Evolutionary conservation across 441 rosid species (phyloP), one percentile per base, ranked within the genome.

Genomic region (Dalechampia spathulata): DNA sequence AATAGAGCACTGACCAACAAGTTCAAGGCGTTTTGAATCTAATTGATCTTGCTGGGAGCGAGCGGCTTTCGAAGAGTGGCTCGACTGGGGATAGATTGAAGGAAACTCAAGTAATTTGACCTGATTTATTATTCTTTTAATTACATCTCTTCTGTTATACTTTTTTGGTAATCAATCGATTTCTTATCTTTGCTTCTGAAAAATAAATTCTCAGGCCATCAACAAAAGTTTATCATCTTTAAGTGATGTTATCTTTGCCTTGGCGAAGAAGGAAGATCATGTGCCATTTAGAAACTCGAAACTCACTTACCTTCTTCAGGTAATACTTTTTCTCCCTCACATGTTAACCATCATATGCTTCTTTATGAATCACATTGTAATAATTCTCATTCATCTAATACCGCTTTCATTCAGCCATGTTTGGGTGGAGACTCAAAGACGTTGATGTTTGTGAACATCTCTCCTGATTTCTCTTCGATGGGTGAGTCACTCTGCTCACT

Each of bases 401-500:
- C 25, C 41, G 15, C 60, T 30, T 40, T 62, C 50, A 16, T 69
- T 53, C 96, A 94, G 99, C 98, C 99, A 11, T 95, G 96, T 55
- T 70, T 95, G 19, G 99, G 99, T 12, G 97, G 99, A 3, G 97
- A 95, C 55, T 95, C 99, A 0, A 95, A 95, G 70, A 91, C 99
- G 0, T 73, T 95, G 47, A 95, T 95, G 99, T 82, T 95, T 41
- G 98, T 85, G 16, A 94, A 94, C 61, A 82, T 94, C 40, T 82
- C 97, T 6, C 99, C 99, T 0, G 94, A 88, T 22, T 67, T 81
- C 39, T 66, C 87, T 23, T 94, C 99, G 1, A 38, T 72, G 4
- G 90, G 96, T 0, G 99, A 94, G 67, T 94, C 99, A 0, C 76
- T 94, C 7, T 94, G 98, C 74, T 94, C 99, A 7, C 96, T 94